Evolutionary conservation across 1,139 yeast genomes (phyloP).

Genomic region (Geotrichum restrictum): DNA sequence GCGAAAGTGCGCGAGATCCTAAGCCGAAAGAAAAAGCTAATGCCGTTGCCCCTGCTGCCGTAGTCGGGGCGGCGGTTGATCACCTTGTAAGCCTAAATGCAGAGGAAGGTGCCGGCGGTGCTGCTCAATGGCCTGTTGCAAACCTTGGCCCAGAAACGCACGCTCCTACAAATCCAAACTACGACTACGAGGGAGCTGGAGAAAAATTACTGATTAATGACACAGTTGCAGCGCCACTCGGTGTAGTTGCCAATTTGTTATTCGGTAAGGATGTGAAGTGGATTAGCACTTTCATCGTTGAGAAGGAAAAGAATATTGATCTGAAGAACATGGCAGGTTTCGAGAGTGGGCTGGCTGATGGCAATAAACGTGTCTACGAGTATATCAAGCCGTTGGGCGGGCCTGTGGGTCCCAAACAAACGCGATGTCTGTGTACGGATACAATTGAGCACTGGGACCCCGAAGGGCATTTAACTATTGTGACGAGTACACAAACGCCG

Average conservation of each 20-base stretch:
- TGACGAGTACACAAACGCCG: conserved; percentile 73
- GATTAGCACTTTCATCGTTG: conserved; percentile 49
- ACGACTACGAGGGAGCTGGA: conserved; percentile 49
- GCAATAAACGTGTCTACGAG: conserved; percentile 55
- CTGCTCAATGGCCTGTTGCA: conserved; percentile 34
- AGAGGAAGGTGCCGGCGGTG: conserved; percentile 1
- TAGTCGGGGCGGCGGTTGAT: conserved; percentile 20
- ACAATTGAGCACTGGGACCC: conserved; percentile 60
- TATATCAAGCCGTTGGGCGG: conserved; percentile 78
- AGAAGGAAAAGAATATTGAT: conserved; percentile 69
- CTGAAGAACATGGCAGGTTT: conserved; percentile 57
- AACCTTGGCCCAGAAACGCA: conserved; percentile 56
- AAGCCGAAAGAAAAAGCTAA: conserved; percentile 9
- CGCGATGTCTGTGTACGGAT: conserved; percentile 77
- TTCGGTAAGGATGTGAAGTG: conserved; percentile 72
- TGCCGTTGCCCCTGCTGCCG: conserved; percentile 23
- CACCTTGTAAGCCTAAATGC: conserved; percentile 6
- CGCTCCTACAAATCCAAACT: conserved; percentile 49
- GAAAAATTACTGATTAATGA: conserved; percentile 67
- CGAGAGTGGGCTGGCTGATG: conserved; percentile 35
- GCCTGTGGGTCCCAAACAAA: conserved; percentile 92
- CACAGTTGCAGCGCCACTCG: conserved; percentile 68
- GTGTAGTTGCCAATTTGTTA: conserved; percentile 63
- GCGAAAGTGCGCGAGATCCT: conserved; percentile 23
- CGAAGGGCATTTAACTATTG: conserved; percentile 53